Percentiles rank a stretch among this genome's conserved stretches.
These are phyloP conservation scores for Hymenoscyphus infarciens DNA, from an alignment of 2,329 filamentous ascomycete genomes.

Conservation along the genomic window DNA sequence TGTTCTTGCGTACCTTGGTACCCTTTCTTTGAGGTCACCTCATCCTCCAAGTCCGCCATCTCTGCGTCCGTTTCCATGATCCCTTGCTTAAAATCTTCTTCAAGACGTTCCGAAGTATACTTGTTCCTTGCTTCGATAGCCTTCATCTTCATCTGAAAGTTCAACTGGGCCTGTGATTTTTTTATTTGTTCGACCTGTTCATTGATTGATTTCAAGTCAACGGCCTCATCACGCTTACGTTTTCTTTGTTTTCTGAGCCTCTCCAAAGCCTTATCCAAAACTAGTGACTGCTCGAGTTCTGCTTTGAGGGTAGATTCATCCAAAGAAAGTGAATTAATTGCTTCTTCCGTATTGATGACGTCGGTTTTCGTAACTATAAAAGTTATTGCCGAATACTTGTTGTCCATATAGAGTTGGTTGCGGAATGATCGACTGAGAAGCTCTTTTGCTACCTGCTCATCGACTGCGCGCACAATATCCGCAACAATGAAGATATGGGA, in stretches of 20 bases:
- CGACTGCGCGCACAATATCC: conserved; percentile 45
- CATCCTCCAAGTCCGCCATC: background rate
- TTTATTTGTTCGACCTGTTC: too few species aligned
- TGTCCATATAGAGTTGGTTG: background rate
- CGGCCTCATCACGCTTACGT: too few species aligned
- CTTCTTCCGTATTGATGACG: background rate
- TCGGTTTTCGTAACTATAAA: conserved; percentile 7
- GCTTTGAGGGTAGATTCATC: too few species aligned
- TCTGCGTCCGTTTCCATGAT: background rate
- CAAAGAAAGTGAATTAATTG: too few species aligned
- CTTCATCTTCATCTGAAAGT: background rate
- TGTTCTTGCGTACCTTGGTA: too few species aligned
- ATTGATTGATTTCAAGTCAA: too few species aligned
- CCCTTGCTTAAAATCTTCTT: background rate
- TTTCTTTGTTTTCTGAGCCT: too few species aligned
- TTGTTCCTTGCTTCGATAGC: background rate
- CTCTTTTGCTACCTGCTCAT: conserved; percentile 41
- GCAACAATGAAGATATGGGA: conserved; percentile 45
- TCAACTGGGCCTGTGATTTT: too few species aligned
- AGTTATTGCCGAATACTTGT: background rate
- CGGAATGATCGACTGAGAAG: background rate
- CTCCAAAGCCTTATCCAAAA: too few species aligned
- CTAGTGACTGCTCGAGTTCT: too few species aligned
- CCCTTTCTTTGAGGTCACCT: too few species aligned
- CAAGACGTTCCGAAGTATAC: background rate